Evolutionary conservation across 495 filamentous ascomycete genomes (phyloP).

Genomic region (Haplographium delicatum): DNA sequence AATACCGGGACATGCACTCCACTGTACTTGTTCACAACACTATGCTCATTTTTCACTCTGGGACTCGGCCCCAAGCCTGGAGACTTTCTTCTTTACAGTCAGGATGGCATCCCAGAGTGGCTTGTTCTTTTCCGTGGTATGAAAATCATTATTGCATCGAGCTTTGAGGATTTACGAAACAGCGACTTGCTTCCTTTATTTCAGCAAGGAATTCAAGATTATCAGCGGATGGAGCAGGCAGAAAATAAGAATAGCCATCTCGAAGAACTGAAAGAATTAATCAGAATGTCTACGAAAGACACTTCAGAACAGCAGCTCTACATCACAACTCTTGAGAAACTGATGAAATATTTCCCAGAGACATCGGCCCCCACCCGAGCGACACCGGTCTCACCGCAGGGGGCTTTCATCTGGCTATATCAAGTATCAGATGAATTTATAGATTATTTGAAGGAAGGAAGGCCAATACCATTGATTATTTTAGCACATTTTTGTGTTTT

Average conservation of each 20-base stretch:
- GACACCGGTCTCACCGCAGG: constrained; percentile 21
- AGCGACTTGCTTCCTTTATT: constrained; percentile 28
- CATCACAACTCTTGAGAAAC: constrained; percentile 17
- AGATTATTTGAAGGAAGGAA: constrained; percentile 26
- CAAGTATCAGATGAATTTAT: constrained; percentile 29
- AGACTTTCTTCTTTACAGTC: constrained; percentile 33
- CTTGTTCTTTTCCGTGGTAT: constrained; percentile 33
- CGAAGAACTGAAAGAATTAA: background rate
- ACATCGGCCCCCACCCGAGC: constrained; percentile 4
- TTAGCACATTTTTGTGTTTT: constrained; percentile 37
- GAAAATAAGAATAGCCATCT: constrained; percentile 5
- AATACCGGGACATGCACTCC: constrained; percentile 42
- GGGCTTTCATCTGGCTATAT: constrained; percentile 34
- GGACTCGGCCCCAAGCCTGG: constrained; percentile 36
- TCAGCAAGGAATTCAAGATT: constrained; percentile 22
- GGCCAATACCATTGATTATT: constrained; percentile 34
- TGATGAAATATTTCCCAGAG: constrained; percentile 16
- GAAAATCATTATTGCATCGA: constrained; percentile 29
- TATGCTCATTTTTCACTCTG: constrained; percentile 42
- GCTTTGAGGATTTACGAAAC: constrained; percentile 19
- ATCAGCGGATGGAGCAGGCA: constrained; percentile 6
- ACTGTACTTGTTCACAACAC: constrained; percentile 44
- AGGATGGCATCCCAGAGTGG: constrained; percentile 34
- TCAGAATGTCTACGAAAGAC: background rate
- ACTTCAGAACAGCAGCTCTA: constrained; percentile 17